Evolutionary conservation across 768 basidiomycete genomes (phyloP), one percentile per base, ranked within the genome.

Genomic region (Clathrus columnatus): DNA sequence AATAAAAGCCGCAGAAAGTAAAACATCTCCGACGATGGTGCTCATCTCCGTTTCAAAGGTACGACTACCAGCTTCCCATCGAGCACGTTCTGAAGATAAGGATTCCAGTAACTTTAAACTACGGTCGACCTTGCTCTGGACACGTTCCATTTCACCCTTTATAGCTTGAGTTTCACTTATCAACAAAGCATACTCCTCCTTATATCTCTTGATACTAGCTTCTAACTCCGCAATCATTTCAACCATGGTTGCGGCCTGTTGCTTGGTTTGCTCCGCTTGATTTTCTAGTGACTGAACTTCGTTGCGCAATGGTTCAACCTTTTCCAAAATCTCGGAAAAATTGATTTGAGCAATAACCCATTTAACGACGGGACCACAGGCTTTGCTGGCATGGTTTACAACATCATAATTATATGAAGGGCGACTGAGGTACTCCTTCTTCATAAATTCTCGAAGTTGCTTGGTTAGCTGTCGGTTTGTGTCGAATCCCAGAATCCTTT

Each of bases 31-130:
- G 30, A 94, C 91, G 60, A 98, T 94, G 43, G 96, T 99, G 67
- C 91, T 87, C 95, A 98, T 98, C 69, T 98, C 95, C 0, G 85
- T 82, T 63, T 97, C 96, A 67, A 99, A 99, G 0, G 93, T 93
- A 49, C 85, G 83, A 68, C 94, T 97, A 29, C 93, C 92, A 3
- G 81, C 73, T 67, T 98, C 93, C 96, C 96, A 99, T 58, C 96
- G 84, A 43, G 79, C 77, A 66, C 91, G 81, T 69, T 99, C 96
- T 0, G 96, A 97, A 7, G 93, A 96, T 63, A 99, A 74, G 69
- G 91, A 95, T 65, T 87, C 88, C 43, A 99, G 76, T 47, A 98
- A 76, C 59, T 85, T 96, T 86, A 98, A 91, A 67, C 92, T 95
- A 60, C 95, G 87, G 66, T 95, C 88, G 30, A 99, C 96, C 70